Percentiles rank a stretch among this genome's conserved stretches.
Conservation (phyloP, 805 yeast species). For the Scheffersomyces coipomensis region DNA sequence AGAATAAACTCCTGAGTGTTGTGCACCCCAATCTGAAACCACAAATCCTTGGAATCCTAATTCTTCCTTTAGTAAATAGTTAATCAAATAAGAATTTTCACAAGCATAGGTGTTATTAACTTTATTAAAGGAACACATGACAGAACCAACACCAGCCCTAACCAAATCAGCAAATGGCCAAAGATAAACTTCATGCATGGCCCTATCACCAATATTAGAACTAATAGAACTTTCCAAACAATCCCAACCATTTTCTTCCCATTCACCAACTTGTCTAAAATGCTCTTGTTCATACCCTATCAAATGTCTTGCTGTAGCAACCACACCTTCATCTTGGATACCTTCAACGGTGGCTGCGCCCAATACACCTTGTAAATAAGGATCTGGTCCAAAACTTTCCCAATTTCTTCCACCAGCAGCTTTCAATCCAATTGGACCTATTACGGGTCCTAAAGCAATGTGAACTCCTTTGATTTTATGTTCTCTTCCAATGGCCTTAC, state of each 20-base stretch:
- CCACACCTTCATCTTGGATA: slow-evolving; percentile 55
- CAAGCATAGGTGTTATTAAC: slow-evolving; percentile 59
- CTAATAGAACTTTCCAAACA: slow-evolving; percentile 42
- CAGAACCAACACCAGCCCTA: slow-evolving; percentile 57
- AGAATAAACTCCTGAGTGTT: slow-evolving; percentile 54
- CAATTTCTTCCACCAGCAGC: slow-evolving; percentile 66
- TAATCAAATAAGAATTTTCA: slow-evolving; percentile 55
- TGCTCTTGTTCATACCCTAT: slow-evolving; percentile 65
- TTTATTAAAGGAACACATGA: slow-evolving; percentile 61
- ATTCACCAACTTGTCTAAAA: slow-evolving; percentile 53
- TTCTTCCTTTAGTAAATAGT: slow-evolving; percentile 57
- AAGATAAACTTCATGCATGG: slow-evolving; percentile 59
- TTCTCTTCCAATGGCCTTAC: slow-evolving; percentile 57
- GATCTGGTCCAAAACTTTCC: slow-evolving; percentile 65
- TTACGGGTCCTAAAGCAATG: slow-evolving; percentile 53
- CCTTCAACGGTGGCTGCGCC: slow-evolving; percentile 55
- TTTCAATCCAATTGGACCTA: slow-evolving; percentile 61
- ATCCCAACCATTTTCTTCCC: slow-evolving; percentile 47
- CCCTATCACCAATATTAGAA: slow-evolving; percentile 57
- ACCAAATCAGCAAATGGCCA: slow-evolving; percentile 71
- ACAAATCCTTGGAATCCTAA: slow-evolving; percentile 67
- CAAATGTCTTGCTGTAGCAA: slow-evolving; percentile 56
- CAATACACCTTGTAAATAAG: slow-evolving; percentile 55
- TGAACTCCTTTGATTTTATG: slow-evolving; percentile 54
- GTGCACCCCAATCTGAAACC: slow-evolving; percentile 69